phyloP scores from a whole-genome alignment of 352 stramenopile genomes.

The Globisporangium iwayamae region DNA sequence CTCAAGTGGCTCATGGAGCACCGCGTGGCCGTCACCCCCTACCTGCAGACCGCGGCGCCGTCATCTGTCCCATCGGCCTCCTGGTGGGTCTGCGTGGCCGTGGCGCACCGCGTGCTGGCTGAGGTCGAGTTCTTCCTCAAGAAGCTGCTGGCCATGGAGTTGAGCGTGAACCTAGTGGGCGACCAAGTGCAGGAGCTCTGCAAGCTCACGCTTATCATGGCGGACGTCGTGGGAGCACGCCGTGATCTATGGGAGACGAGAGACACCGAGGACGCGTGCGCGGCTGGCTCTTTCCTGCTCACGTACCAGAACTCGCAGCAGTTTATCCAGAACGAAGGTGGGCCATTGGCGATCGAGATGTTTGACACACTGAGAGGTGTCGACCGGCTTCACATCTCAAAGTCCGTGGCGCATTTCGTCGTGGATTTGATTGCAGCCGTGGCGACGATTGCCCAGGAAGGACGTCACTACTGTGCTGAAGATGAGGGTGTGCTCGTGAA shows the following conservation, averaged over 20 bases:
- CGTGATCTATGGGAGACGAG: slow-evolving; percentile 41
- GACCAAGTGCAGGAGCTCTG: slow-evolving; percentile 49
- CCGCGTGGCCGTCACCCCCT: slow-evolving; percentile 24
- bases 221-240: slow-evolving; percentile 40
- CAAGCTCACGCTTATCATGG: slow-evolving; percentile 52
- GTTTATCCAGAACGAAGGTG: slow-evolving; percentile 62
- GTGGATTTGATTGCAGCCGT: slow-evolving; percentile 42
- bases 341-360: slow-evolving; percentile 47
- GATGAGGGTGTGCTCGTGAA: slow-evolving; percentile 36
- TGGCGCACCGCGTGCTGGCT: slow-evolving; percentile 44
- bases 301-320: slow-evolving; percentile 51
- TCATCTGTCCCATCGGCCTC: slow-evolving; percentile 37
- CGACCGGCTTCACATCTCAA: slow-evolving; percentile 43
- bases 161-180: slow-evolving; percentile 26
- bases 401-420: slow-evolving; percentile 44
- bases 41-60: slow-evolving; percentile 22
- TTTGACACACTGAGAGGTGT: slow-evolving; percentile 46
- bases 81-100: slow-evolving; percentile 56
- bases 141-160: slow-evolving; percentile 47
- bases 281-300: slow-evolving; percentile 44
- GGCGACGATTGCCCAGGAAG: slow-evolving; percentile 39
- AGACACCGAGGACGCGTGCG: slow-evolving; percentile 28
- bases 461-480: slow-evolving; percentile 42
- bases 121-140: slow-evolving; percentile 60
- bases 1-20: slow-evolving; percentile 58